Evolutionary conservation across 805 yeast genomes (phyloP).

Genomic region (Kodamaea sagamina): DNA sequence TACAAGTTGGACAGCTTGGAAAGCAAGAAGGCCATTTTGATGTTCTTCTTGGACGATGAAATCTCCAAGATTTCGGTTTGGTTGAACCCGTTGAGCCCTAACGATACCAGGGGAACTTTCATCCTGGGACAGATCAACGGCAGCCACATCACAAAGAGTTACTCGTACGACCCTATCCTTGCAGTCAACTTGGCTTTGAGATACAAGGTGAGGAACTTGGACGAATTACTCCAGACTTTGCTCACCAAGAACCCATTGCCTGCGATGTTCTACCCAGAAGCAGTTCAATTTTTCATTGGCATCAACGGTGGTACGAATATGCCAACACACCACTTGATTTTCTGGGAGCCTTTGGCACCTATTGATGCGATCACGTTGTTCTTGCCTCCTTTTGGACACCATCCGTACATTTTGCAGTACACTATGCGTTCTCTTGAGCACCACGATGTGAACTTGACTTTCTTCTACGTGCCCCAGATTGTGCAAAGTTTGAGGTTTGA

Average conservation of each 20-base stretch:
- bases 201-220: constrained; percentile 46
- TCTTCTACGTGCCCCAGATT: constrained; percentile 97
- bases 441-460: constrained; percentile 83
- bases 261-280: constrained; percentile 57
- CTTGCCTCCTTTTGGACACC: constrained; percentile 66
- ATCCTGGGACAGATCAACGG: constrained; percentile 31
- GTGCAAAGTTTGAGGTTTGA: constrained; percentile 91
- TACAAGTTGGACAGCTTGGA: constrained; percentile 34
- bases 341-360: constrained; percentile 80
- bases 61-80: constrained; percentile 71
- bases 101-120: constrained; percentile 41
- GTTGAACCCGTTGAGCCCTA: constrained; percentile 62
- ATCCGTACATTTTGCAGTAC: constrained; percentile 76
- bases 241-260: constrained; percentile 59
- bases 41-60: constrained; percentile 74
- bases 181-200: constrained; percentile 72
- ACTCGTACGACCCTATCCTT: constrained; percentile 64
- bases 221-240: constrained; percentile 43
- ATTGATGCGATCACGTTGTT: constrained; percentile 82
- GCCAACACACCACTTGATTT: constrained; percentile 48
- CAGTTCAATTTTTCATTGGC: constrained; percentile 55
- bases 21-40: constrained; percentile 53
- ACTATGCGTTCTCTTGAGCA: constrained; percentile 87
- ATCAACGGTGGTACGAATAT: constrained; percentile 37
- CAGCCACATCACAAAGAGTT: constrained; percentile 55